Base-by-base conservation (phyloP, 2,329 filamentous ascomycete species). In the Colletotrichum sp. region DNA sequence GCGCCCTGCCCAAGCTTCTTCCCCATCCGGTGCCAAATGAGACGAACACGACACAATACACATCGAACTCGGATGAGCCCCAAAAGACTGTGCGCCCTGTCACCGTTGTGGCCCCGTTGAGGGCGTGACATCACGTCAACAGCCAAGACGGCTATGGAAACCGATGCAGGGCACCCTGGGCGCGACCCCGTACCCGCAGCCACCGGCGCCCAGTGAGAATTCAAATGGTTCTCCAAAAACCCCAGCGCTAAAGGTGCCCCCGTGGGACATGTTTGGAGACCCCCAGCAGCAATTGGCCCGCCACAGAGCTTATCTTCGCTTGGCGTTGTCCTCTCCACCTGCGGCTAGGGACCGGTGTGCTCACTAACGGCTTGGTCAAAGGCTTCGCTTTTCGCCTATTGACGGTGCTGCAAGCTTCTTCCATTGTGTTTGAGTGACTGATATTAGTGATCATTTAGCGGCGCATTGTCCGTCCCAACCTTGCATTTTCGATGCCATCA, bases 81-180 rank as follows among this genome's bases (percentile, higher is more conserved):
- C 21, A 15, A 55, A 28, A 32, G 13, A 12, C 62, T 32, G 30
- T 30, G 34, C 18, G 21, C 30, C 32, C 55, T 62, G 30, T 32
- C 18, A n/a, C 7, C 28, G 10, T 60, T 28, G 55, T 69, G 18
- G 18, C 6, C 12, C n/a, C 24, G 24, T 39, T 64, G 24, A 26
- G 30, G 44, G 30, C 36, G 71, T 75, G 63, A 72, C 72, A 63
- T 62, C 62, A 67, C 72, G 10, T 63, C 68, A 49, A 66, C 44
- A 72, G 68, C 72, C 72, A 68, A 72, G 72, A 55, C 63, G 63
- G 72, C 63, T 72, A 28, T 32, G 55, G 63, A 30, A 44, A 57
- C 55, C 55, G 18, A 32, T 24, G 64, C 39, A 52, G 26, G 39
- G 16, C 28, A 12, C 24, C 32, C 32, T 4, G 26, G 21, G 16